A percentile compares a stretch with the other conserved stretches of the same genome.
These are phyloP conservation scores for Trichoderma reesei DNA, from an alignment of 495 filamentous ascomycete genomes.

Conservation along the genomic window DNA sequence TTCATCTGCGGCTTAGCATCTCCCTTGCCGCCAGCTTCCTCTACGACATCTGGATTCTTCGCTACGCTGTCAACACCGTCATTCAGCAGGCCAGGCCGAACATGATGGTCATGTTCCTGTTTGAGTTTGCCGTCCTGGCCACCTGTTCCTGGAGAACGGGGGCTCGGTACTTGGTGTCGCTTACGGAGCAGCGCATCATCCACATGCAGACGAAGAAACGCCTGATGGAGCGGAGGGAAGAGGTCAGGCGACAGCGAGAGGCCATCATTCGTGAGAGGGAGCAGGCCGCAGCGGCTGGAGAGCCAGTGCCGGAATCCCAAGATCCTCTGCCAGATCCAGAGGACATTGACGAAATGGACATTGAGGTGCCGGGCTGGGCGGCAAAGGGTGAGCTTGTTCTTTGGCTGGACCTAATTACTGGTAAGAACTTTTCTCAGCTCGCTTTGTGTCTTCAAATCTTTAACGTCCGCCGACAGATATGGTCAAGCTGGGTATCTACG, in stretches of 20 bases:
- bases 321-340: constrained; percentile 55
- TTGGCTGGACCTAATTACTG: constrained; percentile 75
- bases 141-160: constrained; percentile 72
- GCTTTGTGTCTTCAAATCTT: neutral
- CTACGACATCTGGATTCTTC: constrained; percentile 68
- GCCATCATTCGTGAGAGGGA: constrained; percentile 56
- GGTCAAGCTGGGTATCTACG: constrained; percentile 78
- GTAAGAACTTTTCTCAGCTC: constrained; percentile 30
- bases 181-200: constrained; percentile 67
- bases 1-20: constrained; percentile 70
- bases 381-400: constrained; percentile 91
- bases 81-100: constrained; percentile 77
- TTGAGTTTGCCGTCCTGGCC: constrained; percentile 84
- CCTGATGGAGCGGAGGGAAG: constrained; percentile 48
- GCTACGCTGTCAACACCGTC: constrained; percentile 71
- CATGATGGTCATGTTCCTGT: constrained; percentile 99
- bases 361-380: constrained; percentile 94
- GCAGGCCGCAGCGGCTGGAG: constrained; percentile 31
- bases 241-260: constrained; percentile 47
- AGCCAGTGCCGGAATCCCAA: constrained; percentile 32
- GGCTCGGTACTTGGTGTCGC: constrained; percentile 66
- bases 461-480: constrained; percentile 51
- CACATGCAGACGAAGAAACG: constrained; percentile 57
- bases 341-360: constrained; percentile 82
- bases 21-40: constrained; percentile 67